Evolutionary conservation across 2,329 filamentous ascomycete genomes (phyloP), one percentile per base, ranked within the genome.

Genomic region (Didymella exigua): DNA sequence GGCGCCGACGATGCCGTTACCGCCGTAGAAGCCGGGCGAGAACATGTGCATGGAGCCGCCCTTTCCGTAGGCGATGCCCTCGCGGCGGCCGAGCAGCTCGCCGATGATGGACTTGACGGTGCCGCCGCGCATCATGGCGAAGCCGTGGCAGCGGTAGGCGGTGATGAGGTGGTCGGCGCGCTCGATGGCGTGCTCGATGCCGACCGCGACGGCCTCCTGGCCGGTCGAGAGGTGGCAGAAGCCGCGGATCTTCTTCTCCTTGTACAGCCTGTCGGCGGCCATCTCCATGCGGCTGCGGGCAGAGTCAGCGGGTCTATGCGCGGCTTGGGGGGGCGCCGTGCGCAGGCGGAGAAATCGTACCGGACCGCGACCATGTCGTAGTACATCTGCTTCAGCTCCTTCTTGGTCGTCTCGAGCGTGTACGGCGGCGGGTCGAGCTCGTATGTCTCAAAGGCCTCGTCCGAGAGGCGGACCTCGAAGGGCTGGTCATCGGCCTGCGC

Each of bases 1-100:
- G 62, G 95, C 95, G 79, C 95, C 95, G 74, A 99, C 95, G 66
- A 99, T 99, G 81, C 95, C 95, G 82, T 99, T 99, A 71, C 95
- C 95, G 73, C 95, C 95, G 78, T 96, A 99, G 85, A 99, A 99
- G 65, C 91, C 90, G 79, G 92, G 93, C 70, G 92, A 83, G 82
- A 99, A 99, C 95, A 99, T 99, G 85, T 99, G 95, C 95, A 99
- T 99, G 63, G 93, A 97, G 65, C 95, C 95, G 78, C 95, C 95
- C 87, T 99, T 99, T 78, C 95, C 95, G 82, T 96, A 96, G 60
- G 95, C 90, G 73, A 99, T 97, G 81, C 95, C 95, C 78, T 96
- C 91, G 77, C 93, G 89, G 71, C 95, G 90, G 72, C 95, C 95
- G 52, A 99, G 86, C 67, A 98, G 86, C 82, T 98, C 93, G 71